A percentile compares a stretch with the other conserved stretches of the same genome.
phyloP scores from a whole-genome alignment of 1,139 yeast species.

The Pichia sp. region DNA sequence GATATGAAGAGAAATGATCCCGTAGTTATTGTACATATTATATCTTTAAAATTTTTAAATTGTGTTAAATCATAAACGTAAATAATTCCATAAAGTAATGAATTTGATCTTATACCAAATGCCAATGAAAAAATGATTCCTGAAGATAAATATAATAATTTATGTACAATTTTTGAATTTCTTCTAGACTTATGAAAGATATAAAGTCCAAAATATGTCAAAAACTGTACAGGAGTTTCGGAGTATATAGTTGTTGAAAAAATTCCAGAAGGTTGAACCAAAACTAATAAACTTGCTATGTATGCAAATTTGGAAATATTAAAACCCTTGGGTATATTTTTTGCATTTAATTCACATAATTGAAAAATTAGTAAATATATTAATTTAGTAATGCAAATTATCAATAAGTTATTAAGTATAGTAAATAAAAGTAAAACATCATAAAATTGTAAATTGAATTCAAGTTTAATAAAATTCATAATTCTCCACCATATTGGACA shows the following conservation, averaged over 20 bases:
- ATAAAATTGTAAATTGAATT: slow-evolving; percentile 32
- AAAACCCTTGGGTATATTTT: slow-evolving; percentile 7
- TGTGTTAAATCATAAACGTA: slow-evolving; percentile 50
- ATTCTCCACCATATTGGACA: slow-evolving; percentile 70
- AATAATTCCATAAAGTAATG: slow-evolving; percentile 63
- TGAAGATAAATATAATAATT: slow-evolving; percentile 39
- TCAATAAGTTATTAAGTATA: slow-evolving; percentile 46
- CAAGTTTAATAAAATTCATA: slow-evolving; percentile 22
- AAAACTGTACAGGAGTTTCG: slow-evolving; percentile 66
- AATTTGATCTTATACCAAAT: slow-evolving; percentile 67
- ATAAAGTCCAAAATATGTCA: slow-evolving; percentile 54
- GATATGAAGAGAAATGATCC: slow-evolving; percentile 50
- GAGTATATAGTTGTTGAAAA: slow-evolving; percentile 73
- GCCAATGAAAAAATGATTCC: slow-evolving; percentile 56
- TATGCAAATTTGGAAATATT: slow-evolving; percentile 26
- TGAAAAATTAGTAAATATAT: slow-evolving; percentile 45
- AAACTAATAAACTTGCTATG: slow-evolving; percentile 42
- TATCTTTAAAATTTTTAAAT: background rate
- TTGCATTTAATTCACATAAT: slow-evolving; percentile 27
- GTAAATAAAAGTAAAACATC: slow-evolving; percentile 39
- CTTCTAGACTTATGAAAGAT: slow-evolving; percentile 40
- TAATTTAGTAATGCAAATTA: slow-evolving; percentile 43
- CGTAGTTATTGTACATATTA: slow-evolving; percentile 28
- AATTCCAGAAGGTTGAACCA: slow-evolving; percentile 74
- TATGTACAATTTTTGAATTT: slow-evolving; percentile 2